phyloP scores from a whole-genome alignment of 2,329 filamentous ascomycete genomes.

The Clonostachys byssicola region DNA sequence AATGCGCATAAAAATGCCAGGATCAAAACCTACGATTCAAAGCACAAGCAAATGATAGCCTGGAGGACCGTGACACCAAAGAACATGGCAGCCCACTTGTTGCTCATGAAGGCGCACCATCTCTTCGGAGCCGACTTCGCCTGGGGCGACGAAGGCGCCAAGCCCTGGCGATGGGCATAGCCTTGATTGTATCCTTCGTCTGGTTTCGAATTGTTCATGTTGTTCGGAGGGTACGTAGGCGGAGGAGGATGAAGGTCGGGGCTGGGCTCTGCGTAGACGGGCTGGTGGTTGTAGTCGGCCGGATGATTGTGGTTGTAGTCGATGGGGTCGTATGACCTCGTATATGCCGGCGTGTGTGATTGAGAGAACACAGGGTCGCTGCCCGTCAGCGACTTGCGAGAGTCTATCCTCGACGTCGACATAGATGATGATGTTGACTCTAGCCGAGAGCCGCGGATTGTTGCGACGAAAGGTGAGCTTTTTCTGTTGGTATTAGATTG shows the following conservation, averaged over 20 bases:
- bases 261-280: conserved; percentile 16
- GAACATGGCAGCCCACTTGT: conserved; percentile 86
- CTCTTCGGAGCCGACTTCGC: conserved; percentile 31
- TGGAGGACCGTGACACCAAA: conserved; percentile 71
- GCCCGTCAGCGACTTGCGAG: conserved; percentile 32
- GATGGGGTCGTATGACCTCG: conserved; percentile 10
- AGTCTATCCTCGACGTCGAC: conserved; percentile 34
- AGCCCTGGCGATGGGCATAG: conserved; percentile 29
- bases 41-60: conserved; percentile 72
- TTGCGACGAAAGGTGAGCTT: no score
- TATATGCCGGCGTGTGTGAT: conserved; percentile 13
- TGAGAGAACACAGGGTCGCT: conserved; percentile 30
- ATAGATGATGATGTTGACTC: conserved; percentile 6
- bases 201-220: conserved; percentile 9
- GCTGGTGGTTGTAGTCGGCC: conserved; percentile 21
- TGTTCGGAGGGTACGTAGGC: conserved; percentile 18
- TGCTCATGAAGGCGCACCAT: conserved; percentile 64
- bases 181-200: conserved; percentile 20
- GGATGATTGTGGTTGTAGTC: conserved; percentile 17
- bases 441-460: conserved; percentile 14
- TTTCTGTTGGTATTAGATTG: no score
- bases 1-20: background rate
- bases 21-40: conserved; percentile 70
- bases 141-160: conserved; percentile 23
- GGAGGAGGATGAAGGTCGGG: conserved; percentile 10